Evolutionary conservation across 768 basidiomycete genomes (phyloP).

Genomic region (Boletales sp.): DNA sequence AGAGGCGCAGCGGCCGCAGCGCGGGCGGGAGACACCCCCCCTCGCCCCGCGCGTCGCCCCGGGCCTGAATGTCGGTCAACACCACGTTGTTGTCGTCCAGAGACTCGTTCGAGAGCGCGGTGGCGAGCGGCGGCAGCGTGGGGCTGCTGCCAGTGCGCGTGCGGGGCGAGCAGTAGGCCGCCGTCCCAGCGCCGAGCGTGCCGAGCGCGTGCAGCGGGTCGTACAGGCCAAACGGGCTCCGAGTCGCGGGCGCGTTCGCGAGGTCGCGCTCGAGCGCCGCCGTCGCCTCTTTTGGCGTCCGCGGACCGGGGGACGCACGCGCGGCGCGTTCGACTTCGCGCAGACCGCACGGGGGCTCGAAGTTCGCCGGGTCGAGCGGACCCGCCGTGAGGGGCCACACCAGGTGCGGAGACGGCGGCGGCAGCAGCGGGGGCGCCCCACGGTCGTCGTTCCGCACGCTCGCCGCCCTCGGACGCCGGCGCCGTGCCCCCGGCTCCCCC

Average conservation of each 20-base stretch:
- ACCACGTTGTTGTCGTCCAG: conserved; percentile 10
- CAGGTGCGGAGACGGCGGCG: not conserved
- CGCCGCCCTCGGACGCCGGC: no score
- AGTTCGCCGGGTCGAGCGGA: conserved; percentile 25
- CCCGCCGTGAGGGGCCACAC: conserved; percentile 24
- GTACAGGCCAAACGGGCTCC: no score
- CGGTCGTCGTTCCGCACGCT: no score
- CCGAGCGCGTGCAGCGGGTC: no score
- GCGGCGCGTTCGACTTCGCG: conserved; percentile 1
- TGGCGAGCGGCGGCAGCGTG: conserved; percentile 14
- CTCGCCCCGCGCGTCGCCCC: not conserved
- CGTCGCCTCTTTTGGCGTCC: not conserved
- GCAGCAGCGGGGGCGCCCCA: no score
- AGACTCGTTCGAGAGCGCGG: conserved; percentile 17
- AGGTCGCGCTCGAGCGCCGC: not conserved
- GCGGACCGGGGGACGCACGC: no score
- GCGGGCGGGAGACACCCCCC: conserved; percentile 19
- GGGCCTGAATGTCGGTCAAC: conserved; percentile 1
- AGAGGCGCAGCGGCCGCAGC: conserved; percentile 19
- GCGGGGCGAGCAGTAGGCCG: no score
- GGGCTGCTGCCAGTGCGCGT: conserved; percentile 2
- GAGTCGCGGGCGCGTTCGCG: not conserved
- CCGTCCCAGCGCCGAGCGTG: no score
- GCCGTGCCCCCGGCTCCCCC: not conserved
- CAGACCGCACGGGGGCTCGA: conserved; percentile 12